phyloP scores from a whole-genome alignment of 1,284 basidiomycete species.

The Cryptococcus neoformans region DNA sequence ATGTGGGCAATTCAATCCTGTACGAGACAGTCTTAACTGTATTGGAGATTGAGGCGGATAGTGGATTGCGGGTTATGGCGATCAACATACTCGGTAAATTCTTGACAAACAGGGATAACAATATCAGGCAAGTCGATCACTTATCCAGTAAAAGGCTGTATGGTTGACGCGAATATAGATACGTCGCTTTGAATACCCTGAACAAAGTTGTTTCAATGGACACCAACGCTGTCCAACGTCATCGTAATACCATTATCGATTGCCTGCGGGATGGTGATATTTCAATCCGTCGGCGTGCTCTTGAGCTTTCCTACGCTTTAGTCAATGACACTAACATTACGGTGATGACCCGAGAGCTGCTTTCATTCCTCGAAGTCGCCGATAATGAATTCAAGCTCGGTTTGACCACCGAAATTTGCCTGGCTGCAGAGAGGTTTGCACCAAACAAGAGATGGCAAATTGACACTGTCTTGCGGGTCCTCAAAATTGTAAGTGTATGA shows the following conservation, averaged over 20 bases:
- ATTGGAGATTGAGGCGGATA: slow-evolving; percentile 98
- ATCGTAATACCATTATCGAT: slow-evolving; percentile 96
- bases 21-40: slow-evolving; percentile 98
- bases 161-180: slow-evolving; percentile 55
- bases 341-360: slow-evolving; percentile 84
- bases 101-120: slow-evolving; percentile 96
- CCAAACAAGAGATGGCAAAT: slow-evolving; percentile 99
- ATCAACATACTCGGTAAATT: slow-evolving; percentile 99
- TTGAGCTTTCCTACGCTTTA: slow-evolving; percentile 95
- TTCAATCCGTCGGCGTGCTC: slow-evolving; percentile 91
- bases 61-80: slow-evolving; percentile 94
- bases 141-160: not conserved
- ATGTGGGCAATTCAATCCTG: slow-evolving; percentile 96
- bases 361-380: slow-evolving; percentile 95
- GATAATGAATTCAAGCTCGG: slow-evolving; percentile 99
- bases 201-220: slow-evolving; percentile 99
- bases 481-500: slow-evolving; percentile 74
- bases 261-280: slow-evolving; percentile 98
- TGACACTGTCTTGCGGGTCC: slow-evolving; percentile 88
- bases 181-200: slow-evolving; percentile 96
- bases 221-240: slow-evolving; percentile 96
- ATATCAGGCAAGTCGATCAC: slow-evolving; percentile 72
- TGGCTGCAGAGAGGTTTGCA: slow-evolving; percentile 94
- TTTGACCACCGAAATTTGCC: slow-evolving; percentile 95
- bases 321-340: slow-evolving; percentile 96